Percentiles rank a stretch among this genome's conserved stretches.
Conservation (phyloP, 208 protist genomes). For the Tritrichomonas musculus region DNA sequence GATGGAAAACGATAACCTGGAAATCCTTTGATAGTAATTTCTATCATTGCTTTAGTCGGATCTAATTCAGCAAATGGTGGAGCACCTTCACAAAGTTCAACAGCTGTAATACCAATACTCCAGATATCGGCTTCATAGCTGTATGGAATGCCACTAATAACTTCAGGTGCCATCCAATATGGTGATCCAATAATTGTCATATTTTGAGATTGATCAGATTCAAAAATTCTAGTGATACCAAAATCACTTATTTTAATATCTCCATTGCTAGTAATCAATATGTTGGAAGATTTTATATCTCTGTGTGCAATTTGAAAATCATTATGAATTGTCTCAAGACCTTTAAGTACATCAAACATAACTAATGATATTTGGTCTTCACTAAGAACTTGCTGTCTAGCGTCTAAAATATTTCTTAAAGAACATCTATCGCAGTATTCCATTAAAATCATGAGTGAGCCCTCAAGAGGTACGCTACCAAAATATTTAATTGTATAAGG, state of each 20-base stretch:
- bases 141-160: constrained; percentile 38
- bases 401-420: background rate
- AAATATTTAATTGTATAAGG: constrained; percentile 25
- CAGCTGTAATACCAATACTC: constrained; percentile 40
- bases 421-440: background rate
- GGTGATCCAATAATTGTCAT: constrained; percentile 35
- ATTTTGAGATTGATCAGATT: background rate
- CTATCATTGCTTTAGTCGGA: constrained; percentile 16
- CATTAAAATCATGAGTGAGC: background rate
- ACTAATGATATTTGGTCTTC: background rate
- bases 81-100: constrained; percentile 42
- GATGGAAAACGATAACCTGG: background rate
- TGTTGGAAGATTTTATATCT: constrained; percentile 69
- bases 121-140: constrained; percentile 43
- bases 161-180: constrained; percentile 50
- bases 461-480: background rate
- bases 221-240: constrained; percentile 37
- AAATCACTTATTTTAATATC: constrained; percentile 48
- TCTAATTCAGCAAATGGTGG: constrained; percentile 39
- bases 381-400: background rate
- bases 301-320: constrained; percentile 63
- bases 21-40: background rate
- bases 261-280: constrained; percentile 36
- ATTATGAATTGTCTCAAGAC: background rate
- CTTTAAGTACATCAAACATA: background rate